These are phyloP conservation scores for Cladorrhinum sp. DNA, from an alignment of 2,329 filamentous ascomycete genomes.

Conservation along the genomic window DNA sequence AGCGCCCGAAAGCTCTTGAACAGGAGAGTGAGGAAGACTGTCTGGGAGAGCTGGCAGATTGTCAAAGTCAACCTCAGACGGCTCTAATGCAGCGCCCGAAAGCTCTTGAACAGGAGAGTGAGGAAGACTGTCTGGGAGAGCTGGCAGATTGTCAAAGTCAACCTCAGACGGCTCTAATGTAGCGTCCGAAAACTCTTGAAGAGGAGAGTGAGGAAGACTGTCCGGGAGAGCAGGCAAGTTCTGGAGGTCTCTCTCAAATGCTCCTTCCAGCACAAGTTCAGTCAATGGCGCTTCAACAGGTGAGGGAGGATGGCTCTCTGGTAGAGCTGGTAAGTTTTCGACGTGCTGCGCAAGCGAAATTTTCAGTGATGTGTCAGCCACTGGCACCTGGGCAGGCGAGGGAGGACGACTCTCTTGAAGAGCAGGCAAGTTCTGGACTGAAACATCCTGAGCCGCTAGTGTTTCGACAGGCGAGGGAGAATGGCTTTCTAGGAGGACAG, in stretches of 20 bases:
- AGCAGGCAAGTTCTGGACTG: too few species aligned
- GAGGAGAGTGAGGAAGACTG: neutral
- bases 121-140: neutral
- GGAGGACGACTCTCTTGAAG: slow-evolving; percentile 3
- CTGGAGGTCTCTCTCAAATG: neutral
- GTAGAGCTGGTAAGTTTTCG: slow-evolving; percentile 1
- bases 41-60: neutral
- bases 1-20: too few species aligned
- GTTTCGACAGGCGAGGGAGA: neutral
- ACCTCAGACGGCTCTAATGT: too few species aligned
- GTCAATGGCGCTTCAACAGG: neutral
- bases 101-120: neutral
- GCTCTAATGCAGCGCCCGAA: neutral
- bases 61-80: neutral
- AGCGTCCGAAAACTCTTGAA: too few species aligned
- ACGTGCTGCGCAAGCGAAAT: neutral
- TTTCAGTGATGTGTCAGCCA: too few species aligned
- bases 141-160: neutral
- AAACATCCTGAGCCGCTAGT: neutral
- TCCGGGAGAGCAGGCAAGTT: neutral
- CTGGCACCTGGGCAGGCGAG: neutral
- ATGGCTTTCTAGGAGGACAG: neutral
- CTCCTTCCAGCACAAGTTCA: neutral
- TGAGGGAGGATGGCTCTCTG: neutral
- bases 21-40: neutral